Conservation (phyloP, 2,329 filamentous ascomycete genomes). For the Colletotrichum viniferum region DNA sequence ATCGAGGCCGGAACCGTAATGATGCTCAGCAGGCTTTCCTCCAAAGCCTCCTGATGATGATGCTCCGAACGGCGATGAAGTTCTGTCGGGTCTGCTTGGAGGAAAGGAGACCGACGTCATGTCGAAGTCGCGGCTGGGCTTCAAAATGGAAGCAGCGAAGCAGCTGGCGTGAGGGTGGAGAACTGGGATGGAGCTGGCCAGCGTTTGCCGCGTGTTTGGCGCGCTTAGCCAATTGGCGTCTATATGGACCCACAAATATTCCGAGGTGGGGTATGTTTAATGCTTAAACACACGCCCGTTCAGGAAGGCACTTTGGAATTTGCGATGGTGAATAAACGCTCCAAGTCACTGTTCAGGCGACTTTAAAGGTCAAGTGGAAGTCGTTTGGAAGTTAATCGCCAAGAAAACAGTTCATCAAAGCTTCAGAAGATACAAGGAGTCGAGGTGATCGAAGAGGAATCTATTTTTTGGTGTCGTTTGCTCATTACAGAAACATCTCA, state of each 20-base stretch:
- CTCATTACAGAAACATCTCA: conserved; percentile 6
- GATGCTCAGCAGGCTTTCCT: neutral
- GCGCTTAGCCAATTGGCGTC: neutral
- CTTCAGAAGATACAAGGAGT: neutral
- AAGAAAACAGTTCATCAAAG: no score
- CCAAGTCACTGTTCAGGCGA: neutral
- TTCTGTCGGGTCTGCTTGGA: conserved; percentile 14
- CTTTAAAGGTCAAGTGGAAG: neutral
- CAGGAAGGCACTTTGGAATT: neutral
- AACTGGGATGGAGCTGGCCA: conserved; percentile 18
- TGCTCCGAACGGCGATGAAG: neutral
- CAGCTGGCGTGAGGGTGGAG: conserved; percentile 14
- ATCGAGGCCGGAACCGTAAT: conserved; percentile 33
- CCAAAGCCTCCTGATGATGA: conserved; percentile 10
- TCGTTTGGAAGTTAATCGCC: no score
- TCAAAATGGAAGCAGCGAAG: conserved; percentile 4
- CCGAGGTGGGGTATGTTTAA: neutral
- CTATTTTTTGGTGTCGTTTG: neutral
- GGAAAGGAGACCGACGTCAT: conserved; percentile 21
- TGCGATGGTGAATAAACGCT: neutral
- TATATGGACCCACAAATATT: neutral
- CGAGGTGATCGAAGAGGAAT: neutral
- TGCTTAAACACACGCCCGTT: neutral
- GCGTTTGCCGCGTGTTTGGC: conserved; percentile 6
- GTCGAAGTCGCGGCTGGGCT: conserved; percentile 11